Conservation (phyloP, 768 basidiomycete species). For the Mycena amicta region DNA sequence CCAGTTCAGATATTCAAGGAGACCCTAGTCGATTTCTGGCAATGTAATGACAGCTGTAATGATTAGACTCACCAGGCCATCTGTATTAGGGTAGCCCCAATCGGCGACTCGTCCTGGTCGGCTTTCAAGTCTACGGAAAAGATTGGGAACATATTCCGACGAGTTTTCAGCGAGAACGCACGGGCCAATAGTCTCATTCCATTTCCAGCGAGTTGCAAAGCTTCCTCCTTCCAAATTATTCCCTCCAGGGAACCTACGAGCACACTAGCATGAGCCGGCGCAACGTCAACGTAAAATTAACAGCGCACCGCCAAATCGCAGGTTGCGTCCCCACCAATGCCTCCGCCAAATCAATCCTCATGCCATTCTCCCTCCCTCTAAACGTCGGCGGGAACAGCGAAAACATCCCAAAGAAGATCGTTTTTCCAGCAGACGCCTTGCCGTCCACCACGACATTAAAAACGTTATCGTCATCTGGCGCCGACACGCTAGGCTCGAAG, state of each 20-base stretch:
- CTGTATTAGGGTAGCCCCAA: slow-evolving; percentile 56
- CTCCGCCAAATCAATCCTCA: slow-evolving; percentile 61
- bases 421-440: slow-evolving; percentile 38
- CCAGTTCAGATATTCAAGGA: slow-evolving; percentile 46
- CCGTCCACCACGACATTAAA: slow-evolving; percentile 57
- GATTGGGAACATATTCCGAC: slow-evolving; percentile 15
- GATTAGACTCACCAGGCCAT: slow-evolving; percentile 46
- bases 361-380: slow-evolving; percentile 56
- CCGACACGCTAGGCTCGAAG: slow-evolving; percentile 44
- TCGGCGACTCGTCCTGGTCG: slow-evolving; percentile 34
- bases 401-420: slow-evolving; percentile 57
- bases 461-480: slow-evolving; percentile 46
- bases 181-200: slow-evolving; percentile 61
- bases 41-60: too few species aligned
- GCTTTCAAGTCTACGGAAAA: slow-evolving; percentile 28
- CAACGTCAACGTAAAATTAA: too few species aligned
- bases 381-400: slow-evolving; percentile 68
- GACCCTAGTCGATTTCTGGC: too few species aligned
- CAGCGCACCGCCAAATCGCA: slow-evolving; percentile 36
- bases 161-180: slow-evolving; percentile 36
- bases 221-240: slow-evolving; percentile 52
- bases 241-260: slow-evolving; percentile 36
- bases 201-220: slow-evolving; percentile 54
- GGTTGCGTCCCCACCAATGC: slow-evolving; percentile 44
- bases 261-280: background rate